Evolutionary conservation across 2,329 filamentous ascomycete genomes (phyloP).

Genomic region (Thielaviopsis euricoi): DNA sequence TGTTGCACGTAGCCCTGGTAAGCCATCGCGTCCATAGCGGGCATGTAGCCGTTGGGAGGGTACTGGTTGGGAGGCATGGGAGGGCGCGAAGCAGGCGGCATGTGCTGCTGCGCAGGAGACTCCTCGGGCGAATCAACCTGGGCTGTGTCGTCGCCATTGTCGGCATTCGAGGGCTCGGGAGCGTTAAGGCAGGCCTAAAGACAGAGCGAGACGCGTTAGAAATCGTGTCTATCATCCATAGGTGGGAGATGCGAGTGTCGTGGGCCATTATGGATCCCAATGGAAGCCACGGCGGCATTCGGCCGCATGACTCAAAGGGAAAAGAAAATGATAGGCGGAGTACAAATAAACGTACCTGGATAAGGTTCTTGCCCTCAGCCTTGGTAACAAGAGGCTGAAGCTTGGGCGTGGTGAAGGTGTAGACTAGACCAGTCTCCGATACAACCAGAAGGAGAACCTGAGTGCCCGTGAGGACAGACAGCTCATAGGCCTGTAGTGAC

Average conservation of each 20-base stretch:
- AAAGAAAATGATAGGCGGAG: conserved; percentile 10
- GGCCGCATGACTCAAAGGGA: too few species aligned
- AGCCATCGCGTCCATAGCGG: conserved; percentile 56
- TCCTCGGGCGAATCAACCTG: conserved; percentile 87
- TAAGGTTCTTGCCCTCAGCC: conserved; percentile 96
- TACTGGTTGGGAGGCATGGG: conserved; percentile 29
- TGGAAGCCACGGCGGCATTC: too few species aligned
- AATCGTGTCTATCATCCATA: background rate
- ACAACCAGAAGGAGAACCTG: conserved; percentile 94
- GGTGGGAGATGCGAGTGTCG: too few species aligned
- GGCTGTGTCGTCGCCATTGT: conserved; percentile 62
- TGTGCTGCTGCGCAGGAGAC: conserved; percentile 50
- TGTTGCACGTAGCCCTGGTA: conserved; percentile 72
- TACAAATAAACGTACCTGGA: conserved; percentile 53
- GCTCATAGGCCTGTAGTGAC: conserved; percentile 65
- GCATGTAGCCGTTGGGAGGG: conserved; percentile 46
- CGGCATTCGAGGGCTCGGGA: conserved; percentile 67
- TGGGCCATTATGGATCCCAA: too few species aligned
- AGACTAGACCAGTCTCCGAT: conserved; percentile 91
- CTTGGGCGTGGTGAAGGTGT: conserved; percentile 97
- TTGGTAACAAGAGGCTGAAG: conserved; percentile 96
- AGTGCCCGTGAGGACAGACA: conserved; percentile 92
- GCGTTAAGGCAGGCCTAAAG: conserved; percentile 88
- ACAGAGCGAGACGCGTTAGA: conserved; percentile 9
- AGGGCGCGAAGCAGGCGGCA: conserved; percentile 35